Evolutionary conservation across 148 eudicot genomes (phyloP).

Genomic region (Rhododendron molle): DNA sequence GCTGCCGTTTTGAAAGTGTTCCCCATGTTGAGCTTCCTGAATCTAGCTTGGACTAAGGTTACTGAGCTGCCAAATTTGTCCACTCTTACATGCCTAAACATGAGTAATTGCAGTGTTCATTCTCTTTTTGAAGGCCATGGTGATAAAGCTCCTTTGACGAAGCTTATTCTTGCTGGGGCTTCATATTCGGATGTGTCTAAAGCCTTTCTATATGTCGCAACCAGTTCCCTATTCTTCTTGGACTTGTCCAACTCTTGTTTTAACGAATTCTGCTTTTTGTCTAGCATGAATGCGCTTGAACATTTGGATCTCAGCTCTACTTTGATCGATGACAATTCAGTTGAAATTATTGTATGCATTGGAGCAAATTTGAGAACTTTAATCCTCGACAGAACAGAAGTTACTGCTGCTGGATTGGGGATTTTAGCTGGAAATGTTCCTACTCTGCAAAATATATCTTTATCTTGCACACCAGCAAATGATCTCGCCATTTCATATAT

Average conservation of each 20-base stretch:
- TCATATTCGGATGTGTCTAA: constrained; percentile 31
- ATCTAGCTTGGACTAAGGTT: constrained; percentile 79
- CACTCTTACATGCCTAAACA: constrained; percentile 56
- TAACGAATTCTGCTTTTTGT: constrained; percentile 42
- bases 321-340: constrained; percentile 41
- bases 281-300: constrained; percentile 44
- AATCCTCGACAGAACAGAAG: constrained; percentile 64
- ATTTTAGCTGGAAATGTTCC: constrained; percentile 76
- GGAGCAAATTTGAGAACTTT: constrained; percentile 57
- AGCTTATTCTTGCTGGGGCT: constrained; percentile 59
- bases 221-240: constrained; percentile 43
- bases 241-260: constrained; percentile 61
- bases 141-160: constrained; percentile 36
- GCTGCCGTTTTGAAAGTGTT: constrained; percentile 35
- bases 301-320: constrained; percentile 68
- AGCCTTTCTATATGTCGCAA: constrained; percentile 41
- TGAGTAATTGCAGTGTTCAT: constrained; percentile 71
- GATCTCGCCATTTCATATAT: constrained; percentile 61
- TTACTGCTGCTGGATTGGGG: constrained; percentile 64
- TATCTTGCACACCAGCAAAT: constrained; percentile 51
- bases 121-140: constrained; percentile 46
- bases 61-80: constrained; percentile 57
- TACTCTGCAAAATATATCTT: constrained; percentile 50
- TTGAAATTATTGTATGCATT: constrained; percentile 42
- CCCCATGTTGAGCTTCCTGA: constrained; percentile 55